Evolutionary conservation across 805 yeast species (phyloP), one percentile per base, ranked within the genome.

Genomic region (Zygosaccharomyces bisporus): DNA sequence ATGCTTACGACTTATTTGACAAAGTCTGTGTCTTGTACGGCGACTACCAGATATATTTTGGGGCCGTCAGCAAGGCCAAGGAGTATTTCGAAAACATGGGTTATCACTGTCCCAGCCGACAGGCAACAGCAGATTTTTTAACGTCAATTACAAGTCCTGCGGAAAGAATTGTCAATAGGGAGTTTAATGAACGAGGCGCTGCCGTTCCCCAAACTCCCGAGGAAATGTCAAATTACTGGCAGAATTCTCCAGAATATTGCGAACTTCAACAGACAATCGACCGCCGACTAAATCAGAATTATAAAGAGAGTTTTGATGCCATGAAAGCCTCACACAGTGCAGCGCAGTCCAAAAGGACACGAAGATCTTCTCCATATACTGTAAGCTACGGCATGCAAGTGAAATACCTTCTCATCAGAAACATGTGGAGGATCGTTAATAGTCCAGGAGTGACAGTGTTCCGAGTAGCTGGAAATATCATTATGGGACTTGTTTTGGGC

Each of bases 121-220:
- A 80, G 66, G 73, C 84, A 3, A 78, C 86, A 9, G 83, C 87
- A 12, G 88, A 83, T 56, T 83, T 81, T 58, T 65, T 82, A 54
- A 82, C 88, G 2, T 77, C 86, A 2, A 70, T 82, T 9, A 80
- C 89, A 8, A 83, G 80, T 58, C 85, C 87, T 9, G 66, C 67
- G 4, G 88, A 82, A 41, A 72, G 89, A 58, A 52, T 60, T 12
- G 39, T 56, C 17, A 58, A 60, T 39, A 33, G 44, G 37, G 60
- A 59, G 2, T 64, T 53, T 46, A 58, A 75, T 2, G 64, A 64
- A 43, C 57, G 66, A 18, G 86, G 83, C 2, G 52, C 66, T 32
- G 60, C 57, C 44, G 81, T 82, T 18, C 91, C 93, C 4, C 64
- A 66, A 19, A 77, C 81, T 8, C 76, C 88, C 0, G 71, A 67